Percentiles rank a stretch among this genome's conserved stretches.
These are phyloP conservation scores for Xylaria acuta DNA, from an alignment of 495 filamentous ascomycete species.

Conservation along the genomic window DNA sequence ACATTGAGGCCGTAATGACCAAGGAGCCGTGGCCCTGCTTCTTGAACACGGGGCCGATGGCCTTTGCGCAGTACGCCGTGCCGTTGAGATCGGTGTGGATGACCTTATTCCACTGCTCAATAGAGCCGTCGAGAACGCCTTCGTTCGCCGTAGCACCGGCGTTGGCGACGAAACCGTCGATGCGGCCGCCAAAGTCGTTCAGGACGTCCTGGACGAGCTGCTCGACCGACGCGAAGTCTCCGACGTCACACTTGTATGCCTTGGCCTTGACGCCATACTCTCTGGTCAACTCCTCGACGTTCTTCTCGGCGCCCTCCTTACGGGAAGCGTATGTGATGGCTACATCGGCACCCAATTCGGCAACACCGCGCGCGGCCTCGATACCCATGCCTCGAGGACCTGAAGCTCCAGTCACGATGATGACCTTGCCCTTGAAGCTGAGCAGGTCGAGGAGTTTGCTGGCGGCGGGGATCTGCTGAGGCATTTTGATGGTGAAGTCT, in stretches of 20 bases:
- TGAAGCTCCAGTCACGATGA: conserved; percentile 59
- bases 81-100: conserved; percentile 71
- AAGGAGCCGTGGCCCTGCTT: conserved; percentile 51
- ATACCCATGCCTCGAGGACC: conserved; percentile 61
- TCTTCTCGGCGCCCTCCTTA: conserved; percentile 61
- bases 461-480: conserved; percentile 41
- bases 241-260: conserved; percentile 71
- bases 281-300: conserved; percentile 57
- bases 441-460: conserved; percentile 50
- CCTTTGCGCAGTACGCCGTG: conserved; percentile 68
- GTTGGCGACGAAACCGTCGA: conserved; percentile 55
- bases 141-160: conserved; percentile 53
- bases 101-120: conserved; percentile 56
- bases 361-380: conserved; percentile 53
- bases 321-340: conserved; percentile 56
- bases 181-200: conserved; percentile 64
- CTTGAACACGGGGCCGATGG: conserved; percentile 65
- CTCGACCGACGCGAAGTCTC: conserved; percentile 60
- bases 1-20: conserved; percentile 70
- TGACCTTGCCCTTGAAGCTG: conserved; percentile 61
- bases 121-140: conserved; percentile 49
- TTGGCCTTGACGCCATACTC: conserved; percentile 64
- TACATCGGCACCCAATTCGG: conserved; percentile 57
- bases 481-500: conserved; percentile 34
- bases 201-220: conserved; percentile 60